Conservation (phyloP, 1,284 basidiomycete species). For the Chiua sp. region DNA sequence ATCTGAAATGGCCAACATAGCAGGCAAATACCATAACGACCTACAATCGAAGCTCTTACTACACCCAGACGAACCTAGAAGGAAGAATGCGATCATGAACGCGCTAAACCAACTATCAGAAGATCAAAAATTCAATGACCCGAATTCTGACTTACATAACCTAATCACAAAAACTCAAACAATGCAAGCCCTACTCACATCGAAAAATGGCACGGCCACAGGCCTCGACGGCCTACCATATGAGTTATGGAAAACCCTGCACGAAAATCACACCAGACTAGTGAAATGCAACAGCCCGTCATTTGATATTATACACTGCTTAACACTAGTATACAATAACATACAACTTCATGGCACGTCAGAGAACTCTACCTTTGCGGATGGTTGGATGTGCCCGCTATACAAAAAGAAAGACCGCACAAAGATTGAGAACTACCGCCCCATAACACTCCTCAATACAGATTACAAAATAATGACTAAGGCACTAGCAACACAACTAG, state of each 20-base stretch:
- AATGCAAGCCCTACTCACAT: background rate
- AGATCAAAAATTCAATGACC: background rate
- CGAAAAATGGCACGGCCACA: background rate
- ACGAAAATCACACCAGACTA: background rate
- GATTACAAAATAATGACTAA: conserved; percentile 20
- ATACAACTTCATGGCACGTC: conserved; percentile 17
- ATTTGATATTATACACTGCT: background rate
- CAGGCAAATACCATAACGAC: too few relatives aligned
- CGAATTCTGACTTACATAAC: background rate
- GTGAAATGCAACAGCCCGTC: background rate
- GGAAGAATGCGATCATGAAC: too few relatives aligned
- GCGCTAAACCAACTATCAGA: background rate
- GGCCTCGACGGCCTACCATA: background rate
- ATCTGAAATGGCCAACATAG: too few relatives aligned
- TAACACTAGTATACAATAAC: conserved; percentile 1
- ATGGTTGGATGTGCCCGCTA: conserved; percentile 12
- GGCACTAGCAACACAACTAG: background rate
- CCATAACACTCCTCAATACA: conserved; percentile 11
- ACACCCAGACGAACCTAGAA: too few relatives aligned
- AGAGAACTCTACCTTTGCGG: too few relatives aligned
- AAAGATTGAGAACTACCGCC: conserved; percentile 12
- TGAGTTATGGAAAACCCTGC: background rate
- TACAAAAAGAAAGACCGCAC: conserved; percentile 17
- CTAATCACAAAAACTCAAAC: background rate
- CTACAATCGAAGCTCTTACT: too few relatives aligned